Conservation (phyloP, 495 filamentous ascomycete genomes). For the Penicillium coffeae region DNA sequence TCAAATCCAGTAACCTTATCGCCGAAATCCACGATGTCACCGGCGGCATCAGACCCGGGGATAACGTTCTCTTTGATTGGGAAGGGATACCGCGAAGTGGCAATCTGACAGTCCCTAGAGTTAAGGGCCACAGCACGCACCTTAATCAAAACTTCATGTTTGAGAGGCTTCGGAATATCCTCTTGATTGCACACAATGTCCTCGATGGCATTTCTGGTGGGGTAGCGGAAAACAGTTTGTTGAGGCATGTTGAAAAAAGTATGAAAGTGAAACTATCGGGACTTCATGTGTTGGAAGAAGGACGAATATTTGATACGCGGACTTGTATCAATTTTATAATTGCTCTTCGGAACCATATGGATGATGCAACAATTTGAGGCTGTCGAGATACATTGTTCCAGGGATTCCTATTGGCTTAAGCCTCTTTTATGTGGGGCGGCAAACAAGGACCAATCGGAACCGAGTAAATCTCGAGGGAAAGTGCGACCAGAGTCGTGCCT, state of each 20-base stretch:
- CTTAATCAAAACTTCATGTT: conserved; percentile 46
- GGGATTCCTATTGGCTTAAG: not conserved
- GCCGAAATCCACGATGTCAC: conserved; percentile 61
- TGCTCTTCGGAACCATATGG: no score
- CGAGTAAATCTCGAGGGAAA: no score
- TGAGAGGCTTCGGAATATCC: conserved; percentile 24
- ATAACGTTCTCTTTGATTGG: conserved; percentile 51
- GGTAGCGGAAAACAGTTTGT: conserved; percentile 14
- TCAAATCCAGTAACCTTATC: conserved; percentile 54
- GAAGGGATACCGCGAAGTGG: conserved; percentile 53
- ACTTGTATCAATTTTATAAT: no score
- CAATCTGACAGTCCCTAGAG: conserved; percentile 44
- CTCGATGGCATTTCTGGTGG: conserved; percentile 3
- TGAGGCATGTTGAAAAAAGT: not conserved
- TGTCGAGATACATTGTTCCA: no score
- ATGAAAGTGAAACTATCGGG: no score
- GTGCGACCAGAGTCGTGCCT: no score
- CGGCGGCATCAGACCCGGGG: conserved; percentile 66
- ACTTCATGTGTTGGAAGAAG: no score
- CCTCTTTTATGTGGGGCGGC: not conserved
- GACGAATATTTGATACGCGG: no score
- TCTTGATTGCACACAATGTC: conserved; percentile 3
- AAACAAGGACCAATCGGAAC: not conserved
- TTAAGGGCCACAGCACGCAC: conserved; percentile 46
- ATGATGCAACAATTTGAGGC: no score